Conservation (phyloP, 2,329 filamentous ascomycete species). For the Didymella lethalis region DNA sequence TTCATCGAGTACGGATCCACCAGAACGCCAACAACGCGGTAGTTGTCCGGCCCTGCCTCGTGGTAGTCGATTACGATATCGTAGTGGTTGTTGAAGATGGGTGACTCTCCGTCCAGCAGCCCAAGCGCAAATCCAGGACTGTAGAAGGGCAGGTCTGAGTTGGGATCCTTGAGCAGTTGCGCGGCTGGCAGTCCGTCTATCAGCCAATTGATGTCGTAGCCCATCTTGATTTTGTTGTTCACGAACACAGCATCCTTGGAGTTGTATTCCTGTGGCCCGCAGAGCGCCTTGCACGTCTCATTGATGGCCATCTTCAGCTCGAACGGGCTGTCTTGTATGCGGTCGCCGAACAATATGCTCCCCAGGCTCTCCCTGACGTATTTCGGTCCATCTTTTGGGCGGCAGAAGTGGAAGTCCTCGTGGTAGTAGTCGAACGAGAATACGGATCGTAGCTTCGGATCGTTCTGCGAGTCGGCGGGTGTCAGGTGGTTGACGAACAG, state of each 20-base stretch:
- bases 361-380: conserved; percentile 88
- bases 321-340: conserved; percentile 96
- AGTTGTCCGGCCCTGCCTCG: conserved; percentile 73
- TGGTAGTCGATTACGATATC: conserved; percentile 95
- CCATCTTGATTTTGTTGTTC: conserved; percentile 80
- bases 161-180: conserved; percentile 78
- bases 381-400: conserved; percentile 76
- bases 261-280: conserved; percentile 71
- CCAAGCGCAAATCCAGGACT: conserved; percentile 90
- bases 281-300: conserved; percentile 85
- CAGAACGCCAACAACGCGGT: conserved; percentile 88
- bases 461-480: conserved; percentile 77
- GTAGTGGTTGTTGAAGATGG: conserved; percentile 90
- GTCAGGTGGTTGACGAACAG: conserved; percentile 93
- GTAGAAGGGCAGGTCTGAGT: conserved; percentile 82
- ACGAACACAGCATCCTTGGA: conserved; percentile 76
- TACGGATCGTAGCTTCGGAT: conserved; percentile 87
- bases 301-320: conserved; percentile 86
- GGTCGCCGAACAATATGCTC: conserved; percentile 95
- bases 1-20: conserved; percentile 80
- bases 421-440: conserved; percentile 98
- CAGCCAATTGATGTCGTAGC: conserved; percentile 94
- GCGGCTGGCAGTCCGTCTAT: conserved; percentile 93
- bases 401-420: conserved; percentile 85
- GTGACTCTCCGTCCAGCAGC: conserved; percentile 59